Conservation (phyloP, 1,284 basidiomycete genomes). For the Termitomyces sp. region DNA sequence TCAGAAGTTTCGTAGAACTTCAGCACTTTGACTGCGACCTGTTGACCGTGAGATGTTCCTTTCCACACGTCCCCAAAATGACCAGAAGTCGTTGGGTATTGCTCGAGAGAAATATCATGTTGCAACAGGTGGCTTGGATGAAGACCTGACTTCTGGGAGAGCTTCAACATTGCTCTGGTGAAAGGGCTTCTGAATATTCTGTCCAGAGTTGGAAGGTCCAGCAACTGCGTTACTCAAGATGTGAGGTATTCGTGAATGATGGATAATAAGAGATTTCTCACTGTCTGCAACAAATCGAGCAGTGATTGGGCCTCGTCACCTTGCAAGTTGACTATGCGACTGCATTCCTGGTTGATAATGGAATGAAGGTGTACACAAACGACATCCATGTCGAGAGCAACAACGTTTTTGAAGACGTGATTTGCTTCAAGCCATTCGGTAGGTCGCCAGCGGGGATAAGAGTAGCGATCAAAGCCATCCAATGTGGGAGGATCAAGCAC, state of each 20-base stretch:
- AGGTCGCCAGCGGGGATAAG: not conserved
- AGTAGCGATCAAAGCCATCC: constrained; percentile 4
- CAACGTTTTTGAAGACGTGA: not conserved
- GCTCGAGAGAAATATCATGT: constrained; percentile 3
- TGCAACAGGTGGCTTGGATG: constrained; percentile 8
- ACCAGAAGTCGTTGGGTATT: constrained; percentile 10
- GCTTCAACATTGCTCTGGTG: constrained; percentile 10
- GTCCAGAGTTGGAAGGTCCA: constrained; percentile 10
- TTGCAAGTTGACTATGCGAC: not conserved
- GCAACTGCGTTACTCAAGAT: no score
- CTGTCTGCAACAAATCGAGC: constrained; percentile 12
- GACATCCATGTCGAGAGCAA: constrained; percentile 9
- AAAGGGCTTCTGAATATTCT: constrained; percentile 9
- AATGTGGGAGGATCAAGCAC: no score
- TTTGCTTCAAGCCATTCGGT: constrained; percentile 6
- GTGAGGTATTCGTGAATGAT: not conserved
- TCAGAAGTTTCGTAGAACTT: constrained; percentile 14
- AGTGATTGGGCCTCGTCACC: constrained; percentile 7
- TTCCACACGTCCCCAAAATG: constrained; percentile 20
- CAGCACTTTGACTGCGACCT: constrained; percentile 20
- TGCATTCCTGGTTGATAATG: constrained; percentile 1
- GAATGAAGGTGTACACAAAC: constrained; percentile 6
- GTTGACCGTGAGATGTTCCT: constrained; percentile 13
- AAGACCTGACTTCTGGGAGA: constrained; percentile 6
- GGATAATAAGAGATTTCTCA: not conserved